Conservation (phyloP, 2,329 filamentous ascomycete genomes). For the Trichoderma citrinoviride region DNA sequence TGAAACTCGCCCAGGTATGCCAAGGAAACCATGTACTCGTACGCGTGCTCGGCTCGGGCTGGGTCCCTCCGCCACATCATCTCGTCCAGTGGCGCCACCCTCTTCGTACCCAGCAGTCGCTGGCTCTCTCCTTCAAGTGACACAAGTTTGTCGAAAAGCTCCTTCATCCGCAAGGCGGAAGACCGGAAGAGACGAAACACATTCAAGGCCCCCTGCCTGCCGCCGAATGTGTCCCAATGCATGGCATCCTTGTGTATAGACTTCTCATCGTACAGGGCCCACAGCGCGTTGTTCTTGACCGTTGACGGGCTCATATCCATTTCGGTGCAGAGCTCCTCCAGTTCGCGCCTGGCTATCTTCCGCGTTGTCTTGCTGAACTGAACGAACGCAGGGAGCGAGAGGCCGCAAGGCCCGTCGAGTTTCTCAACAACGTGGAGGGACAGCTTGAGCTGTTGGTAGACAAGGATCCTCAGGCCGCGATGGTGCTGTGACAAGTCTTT, state of each 20-base stretch:
- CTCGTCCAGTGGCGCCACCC: constrained; percentile 34
- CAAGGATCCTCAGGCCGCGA: constrained; percentile 29
- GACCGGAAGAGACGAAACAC: constrained; percentile 24
- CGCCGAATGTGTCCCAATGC: constrained; percentile 7
- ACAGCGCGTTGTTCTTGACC: constrained; percentile 8
- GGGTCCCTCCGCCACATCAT: constrained; percentile 36
- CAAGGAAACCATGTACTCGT: constrained; percentile 62
- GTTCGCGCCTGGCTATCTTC: constrained; percentile 28
- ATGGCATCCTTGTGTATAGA: not conserved
- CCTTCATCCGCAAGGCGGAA: constrained; percentile 29
- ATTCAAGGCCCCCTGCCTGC: not conserved
- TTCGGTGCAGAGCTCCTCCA: constrained; percentile 26
- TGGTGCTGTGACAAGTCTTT: constrained; percentile 36
- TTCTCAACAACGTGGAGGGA: constrained; percentile 30
- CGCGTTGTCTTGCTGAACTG: constrained; percentile 28
- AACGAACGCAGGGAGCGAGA: constrained; percentile 25
- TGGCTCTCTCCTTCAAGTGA: constrained; percentile 28
- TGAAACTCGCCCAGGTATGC: constrained; percentile 58
- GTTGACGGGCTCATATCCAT: constrained; percentile 21
- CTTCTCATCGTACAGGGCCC: constrained; percentile 6
- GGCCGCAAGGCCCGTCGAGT: constrained; percentile 30
- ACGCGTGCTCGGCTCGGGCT: constrained; percentile 40
- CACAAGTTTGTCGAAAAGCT: constrained; percentile 30
- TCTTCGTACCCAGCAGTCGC: constrained; percentile 23
- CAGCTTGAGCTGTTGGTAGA: constrained; percentile 34